Percentiles rank a stretch among this genome's conserved stretches.
Conservation (phyloP, 768 basidiomycete genomes). For the Flagelloscypha sp. region DNA sequence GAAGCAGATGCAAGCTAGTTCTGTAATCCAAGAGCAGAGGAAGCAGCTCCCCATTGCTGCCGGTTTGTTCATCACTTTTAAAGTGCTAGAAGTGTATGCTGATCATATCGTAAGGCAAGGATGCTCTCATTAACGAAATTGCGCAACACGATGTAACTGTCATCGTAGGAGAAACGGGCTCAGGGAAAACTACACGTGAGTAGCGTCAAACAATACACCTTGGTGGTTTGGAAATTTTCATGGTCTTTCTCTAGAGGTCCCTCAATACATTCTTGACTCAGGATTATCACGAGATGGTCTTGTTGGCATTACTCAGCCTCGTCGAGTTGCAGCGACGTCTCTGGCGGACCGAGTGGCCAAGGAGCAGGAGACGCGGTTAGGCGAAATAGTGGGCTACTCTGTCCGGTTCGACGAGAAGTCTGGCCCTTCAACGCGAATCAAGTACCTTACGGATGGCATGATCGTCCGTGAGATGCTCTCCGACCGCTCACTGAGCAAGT, state of each 20-base stretch:
- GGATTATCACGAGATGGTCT: constrained; percentile 62
- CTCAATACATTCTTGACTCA: constrained; percentile 88
- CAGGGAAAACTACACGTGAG: constrained; percentile 97
- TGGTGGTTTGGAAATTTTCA: constrained; percentile 1
- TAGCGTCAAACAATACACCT: constrained; percentile 14
- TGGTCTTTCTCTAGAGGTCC: constrained; percentile 60
- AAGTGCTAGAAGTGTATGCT: not conserved
- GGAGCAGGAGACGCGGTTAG: constrained; percentile 69
- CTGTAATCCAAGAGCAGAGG: constrained; percentile 51
- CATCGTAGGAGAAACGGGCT: constrained; percentile 93
- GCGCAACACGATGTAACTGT: constrained; percentile 75
- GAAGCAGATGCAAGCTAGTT: no score
- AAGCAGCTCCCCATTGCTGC: constrained; percentile 69
- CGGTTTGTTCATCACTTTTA: constrained; percentile 35
- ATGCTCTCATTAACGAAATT: constrained; percentile 68
- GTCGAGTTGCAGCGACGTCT: constrained; percentile 89
- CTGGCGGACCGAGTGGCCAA: constrained; percentile 86
- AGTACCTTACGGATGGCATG: constrained; percentile 98
- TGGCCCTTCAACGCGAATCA: constrained; percentile 70
- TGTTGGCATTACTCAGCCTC: constrained; percentile 92
- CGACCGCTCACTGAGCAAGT: constrained; percentile 67
- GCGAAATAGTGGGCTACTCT: constrained; percentile 82
- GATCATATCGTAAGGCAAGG: constrained; percentile 43
- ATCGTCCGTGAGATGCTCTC: constrained; percentile 85
- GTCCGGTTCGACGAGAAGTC: constrained; percentile 91